These are phyloP conservation scores for Globisporangium radiosum DNA, from an alignment of 352 stramenopile genomes.

Conservation along the genomic window DNA sequence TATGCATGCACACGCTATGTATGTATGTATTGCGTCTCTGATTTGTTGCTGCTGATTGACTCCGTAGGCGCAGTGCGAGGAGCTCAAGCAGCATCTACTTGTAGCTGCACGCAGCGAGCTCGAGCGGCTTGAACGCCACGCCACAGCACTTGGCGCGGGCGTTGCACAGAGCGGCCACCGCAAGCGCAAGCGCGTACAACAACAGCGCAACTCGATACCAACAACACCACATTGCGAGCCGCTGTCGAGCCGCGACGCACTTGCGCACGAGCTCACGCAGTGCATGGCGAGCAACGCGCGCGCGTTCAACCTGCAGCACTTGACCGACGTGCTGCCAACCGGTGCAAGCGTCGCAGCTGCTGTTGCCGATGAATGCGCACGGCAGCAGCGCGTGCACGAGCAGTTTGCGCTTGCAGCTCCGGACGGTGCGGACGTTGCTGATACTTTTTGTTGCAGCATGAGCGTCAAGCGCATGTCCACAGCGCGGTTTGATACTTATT, in stretches of 20 bases:
- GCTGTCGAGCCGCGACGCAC: constrained; percentile 2
- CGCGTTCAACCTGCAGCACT: constrained; percentile 57
- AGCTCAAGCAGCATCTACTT: constrained; percentile 25
- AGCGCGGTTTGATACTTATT: background rate
- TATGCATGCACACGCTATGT: background rate
- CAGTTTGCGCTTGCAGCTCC: no score
- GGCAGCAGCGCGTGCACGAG: no score
- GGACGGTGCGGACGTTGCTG: no score
- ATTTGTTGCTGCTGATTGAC: background rate
- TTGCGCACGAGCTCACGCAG: constrained; percentile 24
- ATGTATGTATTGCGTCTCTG: background rate
- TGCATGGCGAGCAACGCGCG: constrained; percentile 19
- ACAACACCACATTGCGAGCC: background rate
- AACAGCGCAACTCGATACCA: background rate
- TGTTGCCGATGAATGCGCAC: constrained; percentile 16
- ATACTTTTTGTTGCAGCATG: background rate
- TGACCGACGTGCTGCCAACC: constrained; percentile 32
- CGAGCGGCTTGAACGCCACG: constrained; percentile 13
- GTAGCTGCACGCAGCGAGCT: constrained; percentile 12
- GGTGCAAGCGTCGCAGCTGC: constrained; percentile 31
- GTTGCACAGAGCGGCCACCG: background rate
- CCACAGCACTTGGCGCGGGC: background rate
- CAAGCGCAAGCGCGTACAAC: background rate
- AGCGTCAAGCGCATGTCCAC: background rate
- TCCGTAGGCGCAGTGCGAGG: constrained; percentile 14